Base-by-base conservation (phyloP, 2,329 filamentous ascomycete genomes). In the Colletotrichum lupini region DNA sequence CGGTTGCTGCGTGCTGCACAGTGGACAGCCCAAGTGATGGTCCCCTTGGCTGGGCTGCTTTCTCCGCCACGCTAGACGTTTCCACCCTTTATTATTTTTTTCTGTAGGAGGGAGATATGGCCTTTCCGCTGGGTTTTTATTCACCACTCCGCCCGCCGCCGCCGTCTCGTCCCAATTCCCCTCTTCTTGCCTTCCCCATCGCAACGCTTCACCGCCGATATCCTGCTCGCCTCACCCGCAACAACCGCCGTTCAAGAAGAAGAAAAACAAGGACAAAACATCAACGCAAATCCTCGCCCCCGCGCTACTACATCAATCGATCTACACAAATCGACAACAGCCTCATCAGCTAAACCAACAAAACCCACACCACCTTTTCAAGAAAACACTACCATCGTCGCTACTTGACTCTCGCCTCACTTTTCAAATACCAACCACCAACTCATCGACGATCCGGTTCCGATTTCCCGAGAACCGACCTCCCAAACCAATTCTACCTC, bases 401-500 rank as follows among this genome's bases (percentile, higher is more conserved):
- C 32, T 53, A 61, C 24, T 30, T 55, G 28, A 28, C 49, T 59
- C 52, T 61, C 68, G 35, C 53, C 14, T 65, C 66, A 28, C 52
- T 64, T 58, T 67, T 37, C 61, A 5, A 46, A 37, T 6, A 28
- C 58, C 63, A 37, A 68, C 56, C 57, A 57, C 24, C 7, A 52
- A 16, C 52, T 30, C 52, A 35, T 46, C 57, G 67, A 56, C 74
- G 60, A 67, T 24, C 65, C 42, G 65, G 53, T 68, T 68, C 60
- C 72, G 42, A 55, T 55, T 46, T 63, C 22, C 59, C 59, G 56
- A 73, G 67, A 70, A 73, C 60, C 67, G 67, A 68, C 62, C 52
- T 61, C 24, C 56, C 67, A 22, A 82, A 56, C 59, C 66, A 58
- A 37, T 26, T 32, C 62, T 53, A 42, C 32, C 53, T 71, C 73